phyloP scores from a whole-genome alignment of 306 rosid genomes.

The Vigna nakashimae region DNA sequence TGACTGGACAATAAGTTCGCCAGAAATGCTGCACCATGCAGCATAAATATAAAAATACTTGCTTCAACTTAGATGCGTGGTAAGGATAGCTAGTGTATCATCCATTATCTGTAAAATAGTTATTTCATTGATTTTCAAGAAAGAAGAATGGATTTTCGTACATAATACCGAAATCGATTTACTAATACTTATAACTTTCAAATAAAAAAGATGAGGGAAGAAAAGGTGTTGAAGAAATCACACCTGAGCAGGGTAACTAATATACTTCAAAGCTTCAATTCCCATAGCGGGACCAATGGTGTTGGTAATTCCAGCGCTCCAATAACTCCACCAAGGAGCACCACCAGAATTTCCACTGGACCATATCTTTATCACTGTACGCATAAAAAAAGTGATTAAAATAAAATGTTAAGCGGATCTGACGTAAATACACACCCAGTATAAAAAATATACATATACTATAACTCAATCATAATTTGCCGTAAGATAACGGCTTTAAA shows the following conservation, averaged over 20 bases:
- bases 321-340: slow-evolving; percentile 90
- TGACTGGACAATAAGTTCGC: slow-evolving; percentile 5
- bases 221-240: slow-evolving; percentile 17
- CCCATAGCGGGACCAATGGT: slow-evolving; percentile 99
- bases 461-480: neutral
- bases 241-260: slow-evolving; percentile 98
- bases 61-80: slow-evolving; percentile 20
- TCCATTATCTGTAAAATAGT: neutral
- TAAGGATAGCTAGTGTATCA: neutral
- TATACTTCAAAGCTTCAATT: slow-evolving; percentile 94
- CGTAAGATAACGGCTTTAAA: neutral
- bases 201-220: neutral
- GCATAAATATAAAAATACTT: neutral
- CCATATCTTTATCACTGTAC: slow-evolving; percentile 86
- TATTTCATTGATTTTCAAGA: slow-evolving; percentile 11
- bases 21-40: slow-evolving; percentile 25
- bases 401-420: neutral
- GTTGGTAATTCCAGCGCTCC: slow-evolving; percentile 98
- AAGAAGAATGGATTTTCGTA: neutral
- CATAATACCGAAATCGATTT: neutral
- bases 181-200: neutral
- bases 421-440: neutral
- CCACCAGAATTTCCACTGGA: slow-evolving; percentile 68
- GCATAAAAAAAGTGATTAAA: neutral
- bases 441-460: neutral